phyloP scores from a whole-genome alignment of 2,329 filamentous ascomycete genomes.

The Fusarium burgessii region DNA sequence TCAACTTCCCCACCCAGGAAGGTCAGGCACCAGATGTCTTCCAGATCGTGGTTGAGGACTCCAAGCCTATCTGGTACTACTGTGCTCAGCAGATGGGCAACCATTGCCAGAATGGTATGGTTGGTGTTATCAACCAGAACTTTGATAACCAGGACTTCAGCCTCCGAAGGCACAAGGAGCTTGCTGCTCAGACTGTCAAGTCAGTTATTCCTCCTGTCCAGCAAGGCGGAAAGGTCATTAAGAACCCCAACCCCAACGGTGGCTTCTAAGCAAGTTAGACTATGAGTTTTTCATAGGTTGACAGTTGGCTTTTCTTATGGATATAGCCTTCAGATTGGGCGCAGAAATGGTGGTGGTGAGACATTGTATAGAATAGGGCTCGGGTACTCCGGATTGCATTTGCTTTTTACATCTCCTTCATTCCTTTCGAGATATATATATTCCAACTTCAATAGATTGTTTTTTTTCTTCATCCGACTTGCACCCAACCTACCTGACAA shows the following conservation, averaged over 20 bases:
- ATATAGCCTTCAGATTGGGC: not conserved
- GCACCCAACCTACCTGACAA: not conserved
- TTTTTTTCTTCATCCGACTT: not conserved
- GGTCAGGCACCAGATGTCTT: conserved; percentile 58
- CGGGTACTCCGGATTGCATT: not conserved
- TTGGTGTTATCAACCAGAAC: conserved; percentile 62
- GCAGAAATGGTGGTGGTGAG: not conserved
- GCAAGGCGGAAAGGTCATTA: conserved; percentile 54
- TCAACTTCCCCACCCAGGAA: conserved; percentile 54
- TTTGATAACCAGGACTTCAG: conserved; percentile 54
- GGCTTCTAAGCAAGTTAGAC: conserved; percentile 48
- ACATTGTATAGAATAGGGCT: no score
- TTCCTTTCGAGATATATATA: conserved; percentile 12
- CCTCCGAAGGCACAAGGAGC: conserved; percentile 52
- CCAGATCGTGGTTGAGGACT: conserved; percentile 57
- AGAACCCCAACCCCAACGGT: conserved; percentile 57
- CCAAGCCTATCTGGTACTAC: conserved; percentile 59
- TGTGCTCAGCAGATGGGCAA: conserved; percentile 55
- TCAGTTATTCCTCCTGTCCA: conserved; percentile 50
- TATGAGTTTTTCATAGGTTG: not conserved
- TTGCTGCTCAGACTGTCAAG: conserved; percentile 50
- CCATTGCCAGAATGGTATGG: conserved; percentile 64
- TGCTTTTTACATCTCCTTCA: conserved; percentile 5
- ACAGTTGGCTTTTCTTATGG: not conserved
- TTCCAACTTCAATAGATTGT: conserved; percentile 3